Percentiles rank a stretch among this genome's conserved stretches.
Evolutionary conservation across 2,329 filamentous ascomycete genomes (phyloP).

Genomic region (Drechslerella dactyloides): DNA sequence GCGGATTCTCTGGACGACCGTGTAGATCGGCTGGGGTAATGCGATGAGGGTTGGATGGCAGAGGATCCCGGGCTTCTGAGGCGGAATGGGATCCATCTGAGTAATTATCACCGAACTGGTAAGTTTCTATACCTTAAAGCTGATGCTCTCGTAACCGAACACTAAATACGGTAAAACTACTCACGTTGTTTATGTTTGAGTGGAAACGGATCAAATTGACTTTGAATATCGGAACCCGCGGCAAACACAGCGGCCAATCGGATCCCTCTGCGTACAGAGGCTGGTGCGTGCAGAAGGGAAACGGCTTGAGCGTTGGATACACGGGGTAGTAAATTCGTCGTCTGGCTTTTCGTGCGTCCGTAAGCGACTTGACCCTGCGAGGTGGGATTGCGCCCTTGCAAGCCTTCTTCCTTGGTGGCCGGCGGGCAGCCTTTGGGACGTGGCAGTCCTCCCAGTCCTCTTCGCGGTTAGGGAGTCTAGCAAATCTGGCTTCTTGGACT

Average conservation of each 20-base stretch:
- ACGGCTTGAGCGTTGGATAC: not conserved
- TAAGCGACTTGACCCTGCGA: not conserved
- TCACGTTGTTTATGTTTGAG: not conserved
- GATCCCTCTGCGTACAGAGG: not conserved
- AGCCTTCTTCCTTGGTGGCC: not conserved
- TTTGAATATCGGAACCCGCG: not conserved
- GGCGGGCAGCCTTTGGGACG: not conserved
- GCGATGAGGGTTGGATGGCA: not conserved
- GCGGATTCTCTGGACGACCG: not conserved
- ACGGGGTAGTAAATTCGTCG: not conserved
- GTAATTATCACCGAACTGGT: not conserved
- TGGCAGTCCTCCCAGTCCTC: not conserved
- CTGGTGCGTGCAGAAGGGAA: not conserved
- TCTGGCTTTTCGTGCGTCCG: not conserved
- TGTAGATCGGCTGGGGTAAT: not conserved
- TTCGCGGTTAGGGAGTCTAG: not conserved
- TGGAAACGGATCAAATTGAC: not conserved
- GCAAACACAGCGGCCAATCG: not conserved
- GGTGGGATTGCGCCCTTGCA: not conserved
- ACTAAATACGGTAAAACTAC: no score
- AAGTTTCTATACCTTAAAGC: not conserved
- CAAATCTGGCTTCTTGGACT: not conserved
- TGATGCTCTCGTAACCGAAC: no score
- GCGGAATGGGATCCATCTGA: not conserved
- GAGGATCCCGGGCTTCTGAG: not conserved